Conservation (phyloP, 768 basidiomycete species). For the Suillus sp. region DNA sequence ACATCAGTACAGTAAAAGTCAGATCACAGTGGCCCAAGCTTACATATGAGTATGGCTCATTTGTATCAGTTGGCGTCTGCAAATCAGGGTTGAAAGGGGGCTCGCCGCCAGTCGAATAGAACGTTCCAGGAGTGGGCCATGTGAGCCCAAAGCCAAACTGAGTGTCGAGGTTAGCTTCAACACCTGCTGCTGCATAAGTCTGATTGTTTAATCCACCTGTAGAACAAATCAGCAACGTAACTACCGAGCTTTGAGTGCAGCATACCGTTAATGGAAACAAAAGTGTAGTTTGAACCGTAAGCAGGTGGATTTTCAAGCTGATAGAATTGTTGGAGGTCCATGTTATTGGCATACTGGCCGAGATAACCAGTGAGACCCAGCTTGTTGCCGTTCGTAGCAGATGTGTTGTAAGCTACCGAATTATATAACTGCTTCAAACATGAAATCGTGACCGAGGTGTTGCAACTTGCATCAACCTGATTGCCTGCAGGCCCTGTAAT, state of each 20-base stretch:
- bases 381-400: constrained; percentile 44
- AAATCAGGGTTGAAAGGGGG: constrained; percentile 60
- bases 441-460: constrained; percentile 47
- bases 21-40: constrained; percentile 17
- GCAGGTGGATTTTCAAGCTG: constrained; percentile 51
- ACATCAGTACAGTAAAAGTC: neutral
- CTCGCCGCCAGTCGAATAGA: constrained; percentile 62
- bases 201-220: constrained; percentile 67
- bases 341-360: constrained; percentile 53
- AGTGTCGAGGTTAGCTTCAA: constrained; percentile 68
- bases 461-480: constrained; percentile 51
- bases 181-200: constrained; percentile 49
- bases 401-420: constrained; percentile 46
- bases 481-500: constrained; percentile 37
- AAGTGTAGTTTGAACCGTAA: constrained; percentile 50
- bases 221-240: constrained; percentile 12
- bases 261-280: constrained; percentile 58
- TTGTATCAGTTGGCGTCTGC: constrained; percentile 42
- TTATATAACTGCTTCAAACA: constrained; percentile 62
- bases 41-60: constrained; percentile 52
- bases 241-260: neutral
- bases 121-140: constrained; percentile 59
- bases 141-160: constrained; percentile 70
- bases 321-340: constrained; percentile 57
- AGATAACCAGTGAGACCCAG: constrained; percentile 60